Evolutionary conservation across 768 basidiomycete genomes (phyloP).

Genomic region (Boletus fagicola): DNA sequence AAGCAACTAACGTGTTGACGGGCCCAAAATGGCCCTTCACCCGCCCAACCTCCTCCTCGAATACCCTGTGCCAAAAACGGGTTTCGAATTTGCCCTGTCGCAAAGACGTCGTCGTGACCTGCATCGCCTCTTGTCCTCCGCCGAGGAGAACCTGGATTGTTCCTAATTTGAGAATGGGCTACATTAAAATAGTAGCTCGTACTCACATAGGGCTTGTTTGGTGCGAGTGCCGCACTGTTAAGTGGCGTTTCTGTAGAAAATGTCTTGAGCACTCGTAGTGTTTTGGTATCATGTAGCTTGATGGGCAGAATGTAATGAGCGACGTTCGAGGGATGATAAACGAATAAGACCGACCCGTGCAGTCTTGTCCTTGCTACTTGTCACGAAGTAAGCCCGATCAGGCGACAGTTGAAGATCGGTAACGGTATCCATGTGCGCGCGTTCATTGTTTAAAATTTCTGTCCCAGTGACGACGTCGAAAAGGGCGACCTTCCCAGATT

Average conservation of each 20-base stretch:
- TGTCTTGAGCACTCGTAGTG: conserved; percentile 87
- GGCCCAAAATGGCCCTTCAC: conserved; percentile 98
- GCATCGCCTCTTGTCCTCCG: conserved; percentile 98
- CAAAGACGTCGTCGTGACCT: conserved; percentile 89
- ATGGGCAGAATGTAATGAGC: conserved; percentile 25
- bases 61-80: conserved; percentile 95
- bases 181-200: neutral
- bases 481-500: conserved; percentile 90
- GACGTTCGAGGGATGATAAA: neutral
- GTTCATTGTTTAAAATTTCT: conserved; percentile 78
- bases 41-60: conserved; percentile 95
- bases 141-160: conserved; percentile 73
- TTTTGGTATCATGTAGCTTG: conserved; percentile 84
- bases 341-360: conserved; percentile 62
- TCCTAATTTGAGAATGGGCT: neutral
- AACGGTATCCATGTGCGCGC: conserved; percentile 81
- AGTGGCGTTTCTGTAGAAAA: conserved; percentile 91
- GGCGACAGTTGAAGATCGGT: conserved; percentile 91
- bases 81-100: conserved; percentile 98
- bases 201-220: conserved; percentile 77
- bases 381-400: conserved; percentile 93
- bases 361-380: conserved; percentile 95
- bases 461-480: conserved; percentile 89
- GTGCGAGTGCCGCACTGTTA: conserved; percentile 89
- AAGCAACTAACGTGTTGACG: conserved; percentile 80